Evolutionary conservation across 1,284 basidiomycete genomes (phyloP).

Genomic region (Apiotrichum domesticum): DNA sequence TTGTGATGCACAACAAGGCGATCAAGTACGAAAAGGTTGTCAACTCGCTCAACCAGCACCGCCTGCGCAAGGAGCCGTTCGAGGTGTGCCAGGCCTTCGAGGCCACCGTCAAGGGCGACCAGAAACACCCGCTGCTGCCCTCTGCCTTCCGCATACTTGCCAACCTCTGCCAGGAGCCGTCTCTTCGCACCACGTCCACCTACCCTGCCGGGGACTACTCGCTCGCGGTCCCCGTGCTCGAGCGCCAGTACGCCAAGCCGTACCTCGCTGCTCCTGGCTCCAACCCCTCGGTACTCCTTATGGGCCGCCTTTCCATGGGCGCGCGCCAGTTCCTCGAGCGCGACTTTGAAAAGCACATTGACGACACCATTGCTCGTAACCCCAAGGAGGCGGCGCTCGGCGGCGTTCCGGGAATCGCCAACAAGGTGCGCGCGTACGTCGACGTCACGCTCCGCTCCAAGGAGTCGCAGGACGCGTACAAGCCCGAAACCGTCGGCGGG

Average conservation of each 20-base stretch:
- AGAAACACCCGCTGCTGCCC: conserved; percentile 45
- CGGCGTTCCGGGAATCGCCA: conserved; percentile 81
- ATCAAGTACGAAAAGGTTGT: conserved; percentile 85
- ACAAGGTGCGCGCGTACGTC: conserved; percentile 82
- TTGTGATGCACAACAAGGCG: conserved; percentile 79
- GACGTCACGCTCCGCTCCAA: conserved; percentile 56
- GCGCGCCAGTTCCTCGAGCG: conserved; percentile 54
- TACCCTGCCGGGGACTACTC: conserved; percentile 3
- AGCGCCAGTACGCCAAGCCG: conserved; percentile 50
- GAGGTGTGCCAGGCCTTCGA: conserved; percentile 35
- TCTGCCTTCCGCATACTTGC: conserved; percentile 46
- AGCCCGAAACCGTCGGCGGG: conserved; percentile 77
- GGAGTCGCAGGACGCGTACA: conserved; percentile 74
- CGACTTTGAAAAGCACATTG: conserved; percentile 77
- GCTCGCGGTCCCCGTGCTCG: conserved; percentile 25
- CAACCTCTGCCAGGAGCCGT: conserved; percentile 48
- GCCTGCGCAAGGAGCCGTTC: conserved; percentile 34
- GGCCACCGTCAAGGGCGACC: conserved; percentile 34
- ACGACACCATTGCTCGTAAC: conserved; percentile 73
- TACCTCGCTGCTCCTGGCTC: conserved; percentile 41
- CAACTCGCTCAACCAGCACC: conserved; percentile 51
- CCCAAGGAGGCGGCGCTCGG: conserved; percentile 83
- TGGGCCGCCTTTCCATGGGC: conserved; percentile 34
- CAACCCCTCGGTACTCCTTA: conserved; percentile 23
- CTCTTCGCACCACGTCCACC: conserved; percentile 32